Conservation (phyloP, 1,139 yeast species). For the Insectozyma bohioensis region DNA sequence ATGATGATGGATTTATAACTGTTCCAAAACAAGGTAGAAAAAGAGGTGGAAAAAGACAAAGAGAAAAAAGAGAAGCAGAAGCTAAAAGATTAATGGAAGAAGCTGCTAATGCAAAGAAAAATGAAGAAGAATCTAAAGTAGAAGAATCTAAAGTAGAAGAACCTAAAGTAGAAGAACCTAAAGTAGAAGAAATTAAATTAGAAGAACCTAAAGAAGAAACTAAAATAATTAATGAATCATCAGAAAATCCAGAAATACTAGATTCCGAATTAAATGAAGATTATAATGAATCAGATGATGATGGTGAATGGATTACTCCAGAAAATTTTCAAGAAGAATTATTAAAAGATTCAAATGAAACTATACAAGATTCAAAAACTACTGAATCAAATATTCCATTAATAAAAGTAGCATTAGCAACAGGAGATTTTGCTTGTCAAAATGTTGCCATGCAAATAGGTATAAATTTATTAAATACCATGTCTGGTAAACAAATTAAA, state of each 20-base stretch:
- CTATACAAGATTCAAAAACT: constrained; percentile 29
- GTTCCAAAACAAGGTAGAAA: constrained; percentile 47
- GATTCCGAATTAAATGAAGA: constrained; percentile 33
- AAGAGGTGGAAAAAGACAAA: constrained; percentile 65
- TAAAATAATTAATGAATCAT: constrained; percentile 10
- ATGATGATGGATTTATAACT: constrained; percentile 13
- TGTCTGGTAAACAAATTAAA: constrained; percentile 82
- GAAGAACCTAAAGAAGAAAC: constrained; percentile 2
- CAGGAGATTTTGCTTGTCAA: constrained; percentile 98
- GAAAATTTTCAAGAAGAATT: constrained; percentile 74
- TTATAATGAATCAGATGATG: constrained; percentile 64
- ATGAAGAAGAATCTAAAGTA: constrained; percentile 15
- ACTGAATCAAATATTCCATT: constrained; percentile 21
- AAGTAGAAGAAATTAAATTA: constrained; percentile 1
- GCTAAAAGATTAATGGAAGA: constrained; percentile 45
- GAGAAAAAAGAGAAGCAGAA: constrained; percentile 52
- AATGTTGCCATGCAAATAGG: constrained; percentile 93
- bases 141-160: constrained; percentile 16
- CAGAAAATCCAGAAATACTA: constrained; percentile 9
- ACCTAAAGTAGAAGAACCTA: constrained; percentile 10
- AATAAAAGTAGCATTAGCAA: constrained; percentile 77
- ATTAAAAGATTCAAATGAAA: constrained; percentile 59
- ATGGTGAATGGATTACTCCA: constrained; percentile 95
- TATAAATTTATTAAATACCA: constrained; percentile 76
- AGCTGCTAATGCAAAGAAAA: constrained; percentile 56